Percentiles rank a stretch among this genome's conserved stretches.
Evolutionary conservation across 108 stramenopile species (phyloP).

Genomic region (Fistulifera pelliculosa): DNA sequence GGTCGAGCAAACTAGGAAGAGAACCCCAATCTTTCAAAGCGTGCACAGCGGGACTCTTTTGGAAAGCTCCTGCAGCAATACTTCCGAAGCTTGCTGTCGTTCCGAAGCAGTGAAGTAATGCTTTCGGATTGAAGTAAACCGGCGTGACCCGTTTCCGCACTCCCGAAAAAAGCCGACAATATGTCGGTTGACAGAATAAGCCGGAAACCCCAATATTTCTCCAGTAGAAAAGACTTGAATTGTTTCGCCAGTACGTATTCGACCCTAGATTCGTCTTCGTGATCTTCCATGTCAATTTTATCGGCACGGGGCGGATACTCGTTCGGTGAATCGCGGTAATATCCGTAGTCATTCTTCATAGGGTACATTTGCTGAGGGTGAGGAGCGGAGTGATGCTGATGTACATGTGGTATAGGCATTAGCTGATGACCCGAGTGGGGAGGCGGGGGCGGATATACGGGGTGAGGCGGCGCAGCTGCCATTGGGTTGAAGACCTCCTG

Average conservation of each 20-base stretch:
- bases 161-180: conserved; percentile 49
- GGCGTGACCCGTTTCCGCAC: neutral
- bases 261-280: conserved; percentile 17
- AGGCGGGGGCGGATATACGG: neutral
- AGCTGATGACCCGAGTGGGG: neutral
- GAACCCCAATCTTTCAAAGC: conserved; percentile 36
- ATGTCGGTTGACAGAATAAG: conserved; percentile 37
- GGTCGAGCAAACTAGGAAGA: conserved; percentile 33
- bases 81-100: conserved; percentile 31
- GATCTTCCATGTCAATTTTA: neutral
- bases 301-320: neutral
- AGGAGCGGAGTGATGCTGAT: neutral
- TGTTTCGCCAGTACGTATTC: conserved; percentile 48
- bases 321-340: neutral
- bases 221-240: conserved; percentile 47
- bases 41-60: conserved; percentile 39
- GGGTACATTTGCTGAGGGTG: neutral
- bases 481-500: neutral
- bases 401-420: conserved; percentile 3
- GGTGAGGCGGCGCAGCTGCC: neutral
- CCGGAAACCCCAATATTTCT: conserved; percentile 46
- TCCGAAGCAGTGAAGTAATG: conserved; percentile 45
- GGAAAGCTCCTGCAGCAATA: conserved; percentile 36
- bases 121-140: conserved; percentile 32
- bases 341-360: neutral